Evolutionary conservation across 306 rosid species (phyloP).

Genomic region (Ceratonia siliqua): DNA sequence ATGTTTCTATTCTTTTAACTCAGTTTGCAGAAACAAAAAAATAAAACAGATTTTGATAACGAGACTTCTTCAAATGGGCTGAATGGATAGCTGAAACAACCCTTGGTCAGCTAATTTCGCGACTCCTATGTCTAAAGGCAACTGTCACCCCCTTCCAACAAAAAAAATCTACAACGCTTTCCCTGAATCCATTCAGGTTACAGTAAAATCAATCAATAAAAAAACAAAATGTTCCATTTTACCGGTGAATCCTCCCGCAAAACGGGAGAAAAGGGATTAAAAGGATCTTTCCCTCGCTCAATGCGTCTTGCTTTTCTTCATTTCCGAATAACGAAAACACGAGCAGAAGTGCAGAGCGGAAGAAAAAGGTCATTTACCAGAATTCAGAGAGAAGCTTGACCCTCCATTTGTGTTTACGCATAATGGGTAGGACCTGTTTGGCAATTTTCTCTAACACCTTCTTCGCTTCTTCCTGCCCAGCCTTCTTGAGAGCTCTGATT

Average conservation of each 20-base stretch:
- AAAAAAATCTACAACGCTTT: not conserved
- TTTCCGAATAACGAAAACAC: conserved; percentile 19
- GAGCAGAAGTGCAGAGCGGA: not conserved
- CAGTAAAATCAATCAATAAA: not conserved
- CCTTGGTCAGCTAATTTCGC: not conserved
- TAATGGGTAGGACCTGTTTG: conserved; percentile 92
- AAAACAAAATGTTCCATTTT: not conserved
- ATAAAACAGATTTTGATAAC: not conserved
- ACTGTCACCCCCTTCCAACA: not conserved
- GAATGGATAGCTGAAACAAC: not conserved
- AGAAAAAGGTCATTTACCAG: conserved; percentile 45
- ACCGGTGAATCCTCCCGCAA: not conserved
- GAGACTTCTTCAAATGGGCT: not conserved
- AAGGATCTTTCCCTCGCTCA: not conserved
- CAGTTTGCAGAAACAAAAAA: not conserved
- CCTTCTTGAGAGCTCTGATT: conserved; percentile 70
- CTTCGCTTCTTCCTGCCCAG: conserved; percentile 67
- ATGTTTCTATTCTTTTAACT: not conserved
- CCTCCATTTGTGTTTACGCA: conserved; percentile 89
- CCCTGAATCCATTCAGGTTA: not conserved
- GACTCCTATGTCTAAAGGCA: not conserved
- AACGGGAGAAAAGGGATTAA: not conserved
- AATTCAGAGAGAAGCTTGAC: conserved; percentile 87
- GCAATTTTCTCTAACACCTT: conserved; percentile 78
- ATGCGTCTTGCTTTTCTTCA: not conserved